Conservation (phyloP, 2,329 filamentous ascomycete genomes). For the Amauroascus verrucosus region DNA sequence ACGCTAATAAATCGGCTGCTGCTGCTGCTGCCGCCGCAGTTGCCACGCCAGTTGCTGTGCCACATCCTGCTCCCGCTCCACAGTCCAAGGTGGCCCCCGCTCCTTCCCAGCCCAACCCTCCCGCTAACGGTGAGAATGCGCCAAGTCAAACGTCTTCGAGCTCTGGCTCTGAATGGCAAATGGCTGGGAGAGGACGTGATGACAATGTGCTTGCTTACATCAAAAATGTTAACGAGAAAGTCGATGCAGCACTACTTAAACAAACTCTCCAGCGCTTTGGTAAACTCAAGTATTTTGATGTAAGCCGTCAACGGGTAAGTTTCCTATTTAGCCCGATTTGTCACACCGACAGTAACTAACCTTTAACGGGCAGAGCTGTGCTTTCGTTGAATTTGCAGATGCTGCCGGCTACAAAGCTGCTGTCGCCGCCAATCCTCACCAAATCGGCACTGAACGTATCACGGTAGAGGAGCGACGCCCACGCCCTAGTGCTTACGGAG, state of each 20-base stretch:
- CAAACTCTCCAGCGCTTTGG: constrained; percentile 59
- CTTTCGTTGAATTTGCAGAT: constrained; percentile 87
- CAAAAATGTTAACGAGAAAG: constrained; percentile 87
- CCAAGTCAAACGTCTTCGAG: constrained; percentile 74
- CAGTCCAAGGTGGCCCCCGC: constrained; percentile 29
- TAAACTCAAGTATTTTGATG: constrained; percentile 54
- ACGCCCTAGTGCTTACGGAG: constrained; percentile 59
- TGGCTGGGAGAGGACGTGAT: constrained; percentile 62
- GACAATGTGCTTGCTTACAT: constrained; percentile 80
- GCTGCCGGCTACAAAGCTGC: constrained; percentile 73
- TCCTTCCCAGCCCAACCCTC: constrained; percentile 28
- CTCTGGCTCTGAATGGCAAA: constrained; percentile 71
- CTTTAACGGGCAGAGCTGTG: constrained; percentile 61
- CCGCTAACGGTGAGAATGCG: constrained; percentile 39
- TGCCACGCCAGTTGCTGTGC: constrained; percentile 25
- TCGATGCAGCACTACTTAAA: constrained; percentile 63
- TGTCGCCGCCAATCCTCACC: constrained; percentile 72
- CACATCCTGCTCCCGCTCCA: constrained; percentile 22
- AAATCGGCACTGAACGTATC: constrained; percentile 71
- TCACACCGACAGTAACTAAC: constrained; percentile 14
- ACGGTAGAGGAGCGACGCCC: constrained; percentile 80
- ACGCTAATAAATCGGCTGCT: constrained; percentile 32
- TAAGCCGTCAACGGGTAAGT: constrained; percentile 63
- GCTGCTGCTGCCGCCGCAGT: constrained; percentile 27
- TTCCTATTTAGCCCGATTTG: background rate